phyloP scores from a whole-genome alignment of 2,329 filamentous ascomycete genomes.

The Zymoseptoria passerinii region DNA sequence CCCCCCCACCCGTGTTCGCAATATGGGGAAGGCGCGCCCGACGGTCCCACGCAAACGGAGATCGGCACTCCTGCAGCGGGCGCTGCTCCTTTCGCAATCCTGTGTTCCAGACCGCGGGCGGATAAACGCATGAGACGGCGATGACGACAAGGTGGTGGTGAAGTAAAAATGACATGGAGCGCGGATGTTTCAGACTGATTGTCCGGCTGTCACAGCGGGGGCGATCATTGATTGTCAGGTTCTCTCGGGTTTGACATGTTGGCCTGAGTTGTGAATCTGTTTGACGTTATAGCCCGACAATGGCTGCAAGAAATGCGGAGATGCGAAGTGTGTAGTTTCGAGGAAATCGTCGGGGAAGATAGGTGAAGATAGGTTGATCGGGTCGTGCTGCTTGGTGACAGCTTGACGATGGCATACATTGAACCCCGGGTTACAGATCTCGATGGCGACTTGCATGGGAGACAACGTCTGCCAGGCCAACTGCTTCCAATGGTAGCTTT shows the following conservation, averaged over 20 bases:
- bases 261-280: not conserved
- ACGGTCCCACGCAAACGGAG: not conserved
- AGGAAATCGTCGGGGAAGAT: not conserved
- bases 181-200: not conserved
- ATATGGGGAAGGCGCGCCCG: not conserved
- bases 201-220: not conserved
- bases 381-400: too few relatives aligned
- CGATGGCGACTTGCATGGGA: not conserved
- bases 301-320: not conserved
- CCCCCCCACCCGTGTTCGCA: too few relatives aligned
- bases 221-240: not conserved
- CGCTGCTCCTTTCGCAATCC: not conserved
- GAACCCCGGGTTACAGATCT: too few relatives aligned
- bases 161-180: not conserved
- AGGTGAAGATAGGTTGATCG: not conserved
- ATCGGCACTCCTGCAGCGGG: not conserved
- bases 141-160: not conserved
- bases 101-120: not conserved
- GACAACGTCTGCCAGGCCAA: too few relatives aligned
- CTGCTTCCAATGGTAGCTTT: not conserved
- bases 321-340: not conserved
- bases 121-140: not conserved
- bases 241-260: not conserved
- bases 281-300: not conserved
- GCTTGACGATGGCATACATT: too few relatives aligned